phyloP scores from a whole-genome alignment of 108 stramenopile species.

The Nitzschia inconspicua region DNA sequence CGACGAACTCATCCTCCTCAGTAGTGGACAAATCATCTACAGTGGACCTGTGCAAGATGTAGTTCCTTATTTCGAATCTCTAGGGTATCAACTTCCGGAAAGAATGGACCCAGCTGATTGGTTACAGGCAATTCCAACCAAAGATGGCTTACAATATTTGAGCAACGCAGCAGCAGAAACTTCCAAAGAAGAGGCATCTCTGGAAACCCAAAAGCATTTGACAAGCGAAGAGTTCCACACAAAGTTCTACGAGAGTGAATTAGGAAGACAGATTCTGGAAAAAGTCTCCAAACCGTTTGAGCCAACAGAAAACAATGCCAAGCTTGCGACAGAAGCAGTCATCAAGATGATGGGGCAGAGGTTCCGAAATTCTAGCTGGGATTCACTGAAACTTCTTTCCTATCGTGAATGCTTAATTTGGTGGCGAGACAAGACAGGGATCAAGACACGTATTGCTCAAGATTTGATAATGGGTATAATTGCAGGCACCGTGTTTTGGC shows the following conservation, averaged over 20 bases:
- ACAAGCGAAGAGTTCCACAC: conserved; percentile 54
- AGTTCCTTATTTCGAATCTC: conserved; percentile 45
- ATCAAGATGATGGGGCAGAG: conserved; percentile 15
- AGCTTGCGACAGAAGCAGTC: conserved; percentile 9
- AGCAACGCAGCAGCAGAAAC: background rate
- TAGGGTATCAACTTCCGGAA: conserved; percentile 68
- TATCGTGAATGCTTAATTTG: conserved; percentile 41
- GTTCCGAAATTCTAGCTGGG: conserved; percentile 33
- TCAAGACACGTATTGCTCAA: conserved; percentile 45
- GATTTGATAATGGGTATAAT: conserved; percentile 59
- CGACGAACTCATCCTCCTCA: conserved; percentile 83
- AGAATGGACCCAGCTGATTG: conserved; percentile 81
- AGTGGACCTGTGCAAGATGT: conserved; percentile 75
- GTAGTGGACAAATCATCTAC: conserved; percentile 77
- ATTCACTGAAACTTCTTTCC: conserved; percentile 38
- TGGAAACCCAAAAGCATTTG: conserved; percentile 30
- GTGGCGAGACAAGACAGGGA: conserved; percentile 50
- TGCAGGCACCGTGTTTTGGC: conserved; percentile 64
- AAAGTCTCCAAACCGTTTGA: conserved; percentile 21
- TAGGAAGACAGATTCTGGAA: conserved; percentile 33
- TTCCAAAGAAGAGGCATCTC: background rate
- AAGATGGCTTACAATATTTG: conserved; percentile 45
- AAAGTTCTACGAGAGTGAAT: conserved; percentile 41
- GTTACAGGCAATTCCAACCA: conserved; percentile 57
- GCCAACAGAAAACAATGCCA: background rate